Conservation (phyloP, 257 asterid species). For the Perilla frutescens region DNA sequence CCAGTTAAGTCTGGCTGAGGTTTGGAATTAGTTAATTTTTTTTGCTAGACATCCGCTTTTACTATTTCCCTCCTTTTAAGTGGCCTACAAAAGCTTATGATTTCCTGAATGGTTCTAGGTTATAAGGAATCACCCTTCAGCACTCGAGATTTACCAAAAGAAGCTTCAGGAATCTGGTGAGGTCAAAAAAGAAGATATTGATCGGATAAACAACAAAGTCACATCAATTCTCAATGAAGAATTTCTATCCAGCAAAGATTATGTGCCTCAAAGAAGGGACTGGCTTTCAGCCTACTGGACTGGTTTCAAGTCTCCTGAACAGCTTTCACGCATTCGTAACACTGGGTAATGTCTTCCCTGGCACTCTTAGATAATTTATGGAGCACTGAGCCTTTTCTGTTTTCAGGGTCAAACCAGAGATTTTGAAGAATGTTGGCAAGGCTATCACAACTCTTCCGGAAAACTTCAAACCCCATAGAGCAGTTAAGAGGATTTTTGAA, state of each 20-base stretch:
- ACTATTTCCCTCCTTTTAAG: conserved; percentile 17
- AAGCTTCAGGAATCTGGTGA: conserved; percentile 78
- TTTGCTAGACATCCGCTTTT: conserved; percentile 11
- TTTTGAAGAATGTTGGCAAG: conserved; percentile 90
- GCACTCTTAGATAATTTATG: conserved; percentile 7
- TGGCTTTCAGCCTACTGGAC: conserved; percentile 99
- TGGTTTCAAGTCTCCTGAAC: conserved; percentile 95
- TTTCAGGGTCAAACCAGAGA: conserved; percentile 90
- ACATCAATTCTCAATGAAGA: conserved; percentile 85
- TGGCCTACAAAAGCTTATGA: conserved; percentile 21
- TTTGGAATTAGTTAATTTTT: conserved; percentile 18
- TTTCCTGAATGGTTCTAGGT: conserved; percentile 58
- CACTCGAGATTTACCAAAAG: conserved; percentile 82
- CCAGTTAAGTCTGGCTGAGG: neutral
- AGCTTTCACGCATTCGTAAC: conserved; percentile 87
- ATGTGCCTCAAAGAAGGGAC: conserved; percentile 85
- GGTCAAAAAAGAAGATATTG: conserved; percentile 72
- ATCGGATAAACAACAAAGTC: conserved; percentile 73
- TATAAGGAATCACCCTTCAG: conserved; percentile 85
- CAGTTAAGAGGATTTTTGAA: conserved; percentile 78
- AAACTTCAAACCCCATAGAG: conserved; percentile 81
- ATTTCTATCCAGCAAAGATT: conserved; percentile 92
- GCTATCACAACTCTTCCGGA: conserved; percentile 84
- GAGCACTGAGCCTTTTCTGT: conserved; percentile 23
- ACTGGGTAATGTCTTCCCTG: conserved; percentile 65